Base-by-base conservation (phyloP, 176 grass and related monocot genomes). In the Hyparrhenia diplandra region DNA sequence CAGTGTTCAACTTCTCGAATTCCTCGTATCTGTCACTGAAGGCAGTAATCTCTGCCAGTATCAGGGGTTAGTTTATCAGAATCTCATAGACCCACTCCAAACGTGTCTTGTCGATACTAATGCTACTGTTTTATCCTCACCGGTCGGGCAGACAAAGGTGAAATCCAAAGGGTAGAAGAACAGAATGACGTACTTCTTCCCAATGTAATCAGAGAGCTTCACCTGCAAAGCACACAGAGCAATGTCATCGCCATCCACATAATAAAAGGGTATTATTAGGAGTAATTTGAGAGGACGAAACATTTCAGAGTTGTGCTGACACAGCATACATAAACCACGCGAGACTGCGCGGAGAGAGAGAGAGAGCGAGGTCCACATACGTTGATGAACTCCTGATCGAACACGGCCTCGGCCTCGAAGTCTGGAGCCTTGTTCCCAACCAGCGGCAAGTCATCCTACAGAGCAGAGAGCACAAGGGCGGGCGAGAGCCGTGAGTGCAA, bases 101-200 rank as follows among this genome's bases (percentile, higher is more conserved):
- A 40, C 6, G 5, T 32, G 17, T 14, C 49, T 31, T 47, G 4
- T 64, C 27, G 3, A 32, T 13, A 25, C 0, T 47, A 69, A 39
- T 60, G n/a, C 42, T 14, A 46, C 10, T 23, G 45, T 20, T 41
- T 32, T 31, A 21, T 18, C 77, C 61, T 80, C 64, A 97, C 91
- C 88, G 31, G 94, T 97, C 2, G 94, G 94, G 64, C 88, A 97
- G 74, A 97, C 94, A 20, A 97, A 97, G 47, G 94, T 91, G 86
- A 97, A 97, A 65, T 97, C n/a, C 73, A 97, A 76, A 21, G 94
- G 94, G 59, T 97, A 97, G 82, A 93, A 97, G 83, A 93, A 97
- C 27, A 97, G 62, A 83, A 93, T 79, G 23, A 93, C 86, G 11
- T 93, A 93, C 59, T 97, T 97, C 81, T 93, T 93, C 55, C 94